Conservation (phyloP, 345 rosid species). For the Carallia pectinifolia region DNA sequence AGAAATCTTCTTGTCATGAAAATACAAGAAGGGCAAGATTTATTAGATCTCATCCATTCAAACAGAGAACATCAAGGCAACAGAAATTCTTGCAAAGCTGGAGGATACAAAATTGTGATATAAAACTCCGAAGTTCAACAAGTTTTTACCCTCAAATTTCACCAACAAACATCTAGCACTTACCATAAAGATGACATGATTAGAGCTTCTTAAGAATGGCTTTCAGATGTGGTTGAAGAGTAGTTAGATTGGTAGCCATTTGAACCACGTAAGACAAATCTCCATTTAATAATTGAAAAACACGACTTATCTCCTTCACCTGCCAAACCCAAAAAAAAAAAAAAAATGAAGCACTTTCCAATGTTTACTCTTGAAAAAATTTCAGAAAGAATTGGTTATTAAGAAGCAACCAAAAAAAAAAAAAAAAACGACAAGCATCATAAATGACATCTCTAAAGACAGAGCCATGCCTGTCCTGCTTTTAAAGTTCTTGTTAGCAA, state of each 20-base stretch:
- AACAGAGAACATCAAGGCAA: too few relatives aligned
- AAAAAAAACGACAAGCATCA: neutral
- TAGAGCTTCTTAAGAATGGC: slow-evolving; percentile 46
- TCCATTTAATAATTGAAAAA: slow-evolving; percentile 46
- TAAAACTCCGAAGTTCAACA: too few relatives aligned
- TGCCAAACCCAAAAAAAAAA: slow-evolving; percentile 9
- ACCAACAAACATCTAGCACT: neutral
- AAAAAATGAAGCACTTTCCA: neutral
- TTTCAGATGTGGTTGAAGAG: slow-evolving; percentile 48
- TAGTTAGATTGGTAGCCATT: slow-evolving; percentile 42
- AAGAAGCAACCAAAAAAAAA: neutral
- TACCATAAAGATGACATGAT: neutral
- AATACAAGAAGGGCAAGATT: too few relatives aligned
- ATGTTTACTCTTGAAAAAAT: neutral
- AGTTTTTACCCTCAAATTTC: too few relatives aligned
- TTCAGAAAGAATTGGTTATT: neutral
- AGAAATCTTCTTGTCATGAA: too few relatives aligned
- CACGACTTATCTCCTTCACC: slow-evolving; percentile 57
- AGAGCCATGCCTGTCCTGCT: too few relatives aligned
- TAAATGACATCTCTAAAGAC: too few relatives aligned
- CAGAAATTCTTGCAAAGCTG: too few relatives aligned
- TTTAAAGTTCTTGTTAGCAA: too few relatives aligned
- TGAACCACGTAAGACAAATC: slow-evolving; percentile 47
- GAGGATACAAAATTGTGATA: too few relatives aligned
- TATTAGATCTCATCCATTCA: too few relatives aligned